Conservation (phyloP, 169 alveolate genomes). For the Eimeria sp. region DNA sequence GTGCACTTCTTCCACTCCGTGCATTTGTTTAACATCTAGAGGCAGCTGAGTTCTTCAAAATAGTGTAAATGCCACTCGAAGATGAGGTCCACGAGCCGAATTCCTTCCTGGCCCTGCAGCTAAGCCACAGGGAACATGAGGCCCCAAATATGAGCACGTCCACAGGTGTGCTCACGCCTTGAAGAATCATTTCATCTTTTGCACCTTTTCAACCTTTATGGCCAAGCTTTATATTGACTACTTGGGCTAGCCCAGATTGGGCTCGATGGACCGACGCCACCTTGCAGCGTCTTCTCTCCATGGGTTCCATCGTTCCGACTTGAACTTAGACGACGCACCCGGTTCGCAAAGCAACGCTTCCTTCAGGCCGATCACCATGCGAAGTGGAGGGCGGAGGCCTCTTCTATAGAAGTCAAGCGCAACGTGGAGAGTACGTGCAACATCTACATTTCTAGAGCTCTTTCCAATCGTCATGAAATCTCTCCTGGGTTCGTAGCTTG, state of each 20-base stretch:
- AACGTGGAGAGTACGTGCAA: not conserved
- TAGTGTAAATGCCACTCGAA: no score
- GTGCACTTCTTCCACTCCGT: no score
- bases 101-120: no score
- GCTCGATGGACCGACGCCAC: not conserved
- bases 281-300: not conserved
- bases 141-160: no score
- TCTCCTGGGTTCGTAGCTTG: not conserved
- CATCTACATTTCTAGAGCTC: not conserved
- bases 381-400: not conserved
- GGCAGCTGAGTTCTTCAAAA: no score
- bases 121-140: no score
- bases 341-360: not conserved
- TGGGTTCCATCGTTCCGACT: not conserved
- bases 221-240: not conserved
- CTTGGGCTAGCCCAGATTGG: not conserved
- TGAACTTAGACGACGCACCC: not conserved
- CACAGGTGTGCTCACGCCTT: no score
- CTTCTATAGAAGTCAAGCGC: not conserved
- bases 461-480: not conserved
- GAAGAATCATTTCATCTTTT: no score
- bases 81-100: no score
- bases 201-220: no score
- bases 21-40: no score
- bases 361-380: not conserved